Base-by-base conservation (phyloP, 73 alveolate species). In the Paramecium pentaurelia region DNA sequence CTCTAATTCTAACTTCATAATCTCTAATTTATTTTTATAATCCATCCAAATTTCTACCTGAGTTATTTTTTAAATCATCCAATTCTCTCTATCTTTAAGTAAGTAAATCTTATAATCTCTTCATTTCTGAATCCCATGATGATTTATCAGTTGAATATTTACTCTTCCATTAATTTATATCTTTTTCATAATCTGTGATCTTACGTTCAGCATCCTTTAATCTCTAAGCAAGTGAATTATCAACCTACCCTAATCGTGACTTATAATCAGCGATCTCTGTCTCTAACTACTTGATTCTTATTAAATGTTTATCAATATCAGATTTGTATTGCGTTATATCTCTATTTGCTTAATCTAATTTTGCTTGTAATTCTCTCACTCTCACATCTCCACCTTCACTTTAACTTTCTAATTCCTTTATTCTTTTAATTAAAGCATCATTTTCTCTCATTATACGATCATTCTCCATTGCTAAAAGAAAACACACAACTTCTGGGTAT, bases 221-320 rank as follows among this genome's bases (percentile, higher is more conserved):
- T 45, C 32, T 80, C 18, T 47, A 40, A 27, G 91, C 91, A 6
- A 80, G 32, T 32, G 77, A 44, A 12, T 10, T 25, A 36, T 80
- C 91, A 6, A 80, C 91, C 58, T 80, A 80, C 5, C 91, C 91
- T 80, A 80, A 80, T 47, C 58, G 20, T 22, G 91, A 80, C 51
- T 47, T 40, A 28, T 27, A 80, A 64, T 80, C 91, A 12, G 47
- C 58, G 0, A 80, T 22, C 10, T 80, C 91, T 45, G 77, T 14
- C 49, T 80, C 91, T 18, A 80, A 47, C 18, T 80, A 27, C 16
- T 49, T 42, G 37, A 80, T 80, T 42, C 91, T 40, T 36, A 49
- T 8, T 45, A 49, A 45, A 45, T 80, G 71, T 28, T 42, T 80
- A 10, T 80, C 91, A 44, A 45, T 80, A 9, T 80, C 91, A 6